These are phyloP conservation scores for Boletus tylopilopsis DNA, from an alignment of 768 basidiomycete species.

Conservation along the genomic window DNA sequence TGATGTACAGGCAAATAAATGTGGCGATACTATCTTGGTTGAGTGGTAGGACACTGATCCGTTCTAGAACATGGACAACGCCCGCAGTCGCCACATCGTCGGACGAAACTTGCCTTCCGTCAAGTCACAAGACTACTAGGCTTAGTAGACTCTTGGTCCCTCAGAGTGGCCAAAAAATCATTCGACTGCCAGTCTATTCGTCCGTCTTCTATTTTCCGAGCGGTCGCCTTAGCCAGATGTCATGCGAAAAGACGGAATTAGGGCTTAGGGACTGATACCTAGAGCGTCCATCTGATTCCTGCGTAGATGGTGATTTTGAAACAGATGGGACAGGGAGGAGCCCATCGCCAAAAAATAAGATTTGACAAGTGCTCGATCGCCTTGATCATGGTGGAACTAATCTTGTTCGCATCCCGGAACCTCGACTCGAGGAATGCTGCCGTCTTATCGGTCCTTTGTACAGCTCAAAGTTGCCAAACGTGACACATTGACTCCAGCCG, in stretches of 20 bases:
- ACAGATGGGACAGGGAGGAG: too few species aligned
- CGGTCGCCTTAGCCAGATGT: conserved; percentile 71
- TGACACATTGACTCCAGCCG: conserved; percentile 95
- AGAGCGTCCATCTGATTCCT: conserved; percentile 23
- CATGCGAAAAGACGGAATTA: conserved; percentile 59
- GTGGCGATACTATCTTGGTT: too few species aligned
- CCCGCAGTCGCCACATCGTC: too few species aligned
- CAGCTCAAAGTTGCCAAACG: conserved; percentile 86
- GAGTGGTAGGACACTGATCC: too few species aligned
- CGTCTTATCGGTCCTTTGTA: conserved; percentile 85
- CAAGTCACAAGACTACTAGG: too few species aligned
- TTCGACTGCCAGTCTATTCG: conserved; percentile 68
- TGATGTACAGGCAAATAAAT: too few species aligned
- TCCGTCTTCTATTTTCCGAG: conserved; percentile 55
- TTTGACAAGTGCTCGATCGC: conserved; percentile 51
- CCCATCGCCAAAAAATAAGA: not conserved
- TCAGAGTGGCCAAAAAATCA: conserved; percentile 58
- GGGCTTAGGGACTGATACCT: conserved; percentile 30
- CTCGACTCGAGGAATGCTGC: conserved; percentile 78
- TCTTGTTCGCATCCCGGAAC: conserved; percentile 79
- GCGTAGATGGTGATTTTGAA: conserved; percentile 31
- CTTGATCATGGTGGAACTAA: conserved; percentile 89
- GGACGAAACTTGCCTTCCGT: too few species aligned
- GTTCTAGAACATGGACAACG: too few species aligned
- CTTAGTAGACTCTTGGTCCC: too few species aligned